phyloP scores from a whole-genome alignment of 2,329 filamentous ascomycete species.

The Cryoendolithus antarcticus region DNA sequence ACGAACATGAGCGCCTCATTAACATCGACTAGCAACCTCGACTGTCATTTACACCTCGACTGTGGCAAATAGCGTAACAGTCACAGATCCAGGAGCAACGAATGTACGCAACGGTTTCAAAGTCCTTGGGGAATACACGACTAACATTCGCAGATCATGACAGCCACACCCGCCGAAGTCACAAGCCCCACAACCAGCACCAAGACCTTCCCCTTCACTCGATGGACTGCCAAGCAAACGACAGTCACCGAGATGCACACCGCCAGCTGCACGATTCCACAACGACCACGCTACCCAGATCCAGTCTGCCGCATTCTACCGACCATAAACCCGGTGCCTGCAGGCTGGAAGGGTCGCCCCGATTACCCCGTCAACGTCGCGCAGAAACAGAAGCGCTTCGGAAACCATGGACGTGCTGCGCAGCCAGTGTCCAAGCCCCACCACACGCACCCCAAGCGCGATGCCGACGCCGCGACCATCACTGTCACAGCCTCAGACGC shows the following conservation, averaged over 20 bases:
- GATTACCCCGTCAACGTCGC: too few species aligned
- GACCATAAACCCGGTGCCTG: not conserved
- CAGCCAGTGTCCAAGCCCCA: too few species aligned
- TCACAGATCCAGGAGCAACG: conserved; percentile 12
- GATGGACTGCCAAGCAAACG: not conserved
- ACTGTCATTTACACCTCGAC: conserved; percentile 3
- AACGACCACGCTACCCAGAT: not conserved
- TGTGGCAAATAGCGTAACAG: conserved; percentile 12
- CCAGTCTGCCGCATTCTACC: not conserved
- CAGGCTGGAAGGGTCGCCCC: too few species aligned
- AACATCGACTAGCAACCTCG: not conserved
- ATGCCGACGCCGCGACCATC: not conserved
- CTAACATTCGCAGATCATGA: not conserved
- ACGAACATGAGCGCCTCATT: not conserved
- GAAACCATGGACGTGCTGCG: too few species aligned
- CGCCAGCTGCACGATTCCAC: not conserved
- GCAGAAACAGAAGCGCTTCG: too few species aligned
- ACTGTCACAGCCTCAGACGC: not conserved
- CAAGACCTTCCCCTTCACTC: not conserved
- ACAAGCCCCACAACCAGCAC: not conserved
- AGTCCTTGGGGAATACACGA: too few species aligned
- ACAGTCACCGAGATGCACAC: not conserved
- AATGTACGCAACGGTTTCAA: not conserved
- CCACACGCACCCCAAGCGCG: not conserved
- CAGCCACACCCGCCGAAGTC: not conserved